phyloP scores from a whole-genome alignment of 176 grass and related monocot genomes.

The Oryza australiensis region DNA sequence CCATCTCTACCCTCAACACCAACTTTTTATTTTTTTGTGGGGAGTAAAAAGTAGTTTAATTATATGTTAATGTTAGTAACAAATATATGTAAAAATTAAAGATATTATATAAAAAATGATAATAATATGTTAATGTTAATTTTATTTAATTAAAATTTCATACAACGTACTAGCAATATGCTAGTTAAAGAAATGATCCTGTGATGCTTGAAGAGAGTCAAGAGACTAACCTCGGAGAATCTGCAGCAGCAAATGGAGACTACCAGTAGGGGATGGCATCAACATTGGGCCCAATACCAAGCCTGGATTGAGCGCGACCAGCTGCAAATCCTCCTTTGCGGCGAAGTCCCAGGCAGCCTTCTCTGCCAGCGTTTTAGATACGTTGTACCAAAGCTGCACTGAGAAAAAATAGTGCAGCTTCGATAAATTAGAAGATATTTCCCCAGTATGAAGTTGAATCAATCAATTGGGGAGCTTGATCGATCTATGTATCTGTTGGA shows the following conservation, averaged over 20 bases:
- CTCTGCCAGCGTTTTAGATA: constrained; percentile 69
- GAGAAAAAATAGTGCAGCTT: not conserved
- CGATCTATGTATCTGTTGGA: not conserved
- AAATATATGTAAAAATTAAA: no score
- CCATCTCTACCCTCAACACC: no score
- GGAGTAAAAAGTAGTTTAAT: no score
- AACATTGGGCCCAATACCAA: constrained; percentile 48
- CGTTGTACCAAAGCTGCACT: constrained; percentile 48
- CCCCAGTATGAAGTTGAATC: not conserved
- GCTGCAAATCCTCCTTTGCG: constrained; percentile 37
- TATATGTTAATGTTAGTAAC: no score
- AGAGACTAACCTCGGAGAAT: constrained; percentile 26
- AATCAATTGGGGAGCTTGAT: not conserved
- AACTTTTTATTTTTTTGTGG: no score
- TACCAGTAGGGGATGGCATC: constrained; percentile 25
- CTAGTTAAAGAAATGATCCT: no score
- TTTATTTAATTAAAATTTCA: no score
- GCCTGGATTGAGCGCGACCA: constrained; percentile 54
- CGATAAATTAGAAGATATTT: not conserved
- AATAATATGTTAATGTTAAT: no score
- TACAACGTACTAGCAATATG: no score
- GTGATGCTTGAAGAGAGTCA: not conserved
- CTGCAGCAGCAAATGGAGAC: constrained; percentile 19
- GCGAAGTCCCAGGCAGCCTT: constrained; percentile 59
- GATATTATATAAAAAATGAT: no score